Conservation (phyloP, 1,139 yeast genomes). For the Yamadazyma diddensiae region DNA sequence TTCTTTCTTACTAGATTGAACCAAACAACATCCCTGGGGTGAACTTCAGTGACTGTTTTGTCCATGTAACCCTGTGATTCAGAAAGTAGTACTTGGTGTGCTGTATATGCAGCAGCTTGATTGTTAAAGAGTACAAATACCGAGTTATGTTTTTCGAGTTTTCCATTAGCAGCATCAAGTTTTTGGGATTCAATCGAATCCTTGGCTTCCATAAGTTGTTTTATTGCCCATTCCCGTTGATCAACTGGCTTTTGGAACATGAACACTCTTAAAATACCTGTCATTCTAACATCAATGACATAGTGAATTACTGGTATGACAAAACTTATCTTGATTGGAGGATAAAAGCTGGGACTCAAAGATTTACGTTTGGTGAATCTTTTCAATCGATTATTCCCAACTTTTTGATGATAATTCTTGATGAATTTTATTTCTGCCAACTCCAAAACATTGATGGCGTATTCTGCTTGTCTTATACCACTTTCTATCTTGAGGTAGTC, state of each 20-base stretch:
- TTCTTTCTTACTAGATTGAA: slow-evolving; percentile 41
- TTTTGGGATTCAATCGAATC: slow-evolving; percentile 22
- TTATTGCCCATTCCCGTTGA: slow-evolving; percentile 28
- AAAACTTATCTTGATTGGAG: slow-evolving; percentile 23
- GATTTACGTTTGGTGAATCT: slow-evolving; percentile 3
- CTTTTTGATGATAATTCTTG: slow-evolving; percentile 13
- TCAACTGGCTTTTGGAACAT: slow-evolving; percentile 20
- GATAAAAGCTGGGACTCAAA: slow-evolving; percentile 24
- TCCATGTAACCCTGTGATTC: slow-evolving; percentile 41
- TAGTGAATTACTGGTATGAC: neutral
- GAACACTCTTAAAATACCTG: slow-evolving; percentile 19
- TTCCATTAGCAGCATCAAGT: slow-evolving; percentile 15
- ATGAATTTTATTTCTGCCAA: slow-evolving; percentile 20
- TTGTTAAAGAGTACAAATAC: slow-evolving; percentile 53
- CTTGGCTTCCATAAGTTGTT: slow-evolving; percentile 18
- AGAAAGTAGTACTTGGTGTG: slow-evolving; percentile 52
- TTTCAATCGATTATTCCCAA: slow-evolving; percentile 6
- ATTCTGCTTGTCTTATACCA: slow-evolving; percentile 28
- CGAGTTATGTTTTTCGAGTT: slow-evolving; percentile 30
- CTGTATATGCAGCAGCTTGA: slow-evolving; percentile 47
- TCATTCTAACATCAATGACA: neutral
- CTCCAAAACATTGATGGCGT: slow-evolving; percentile 42
- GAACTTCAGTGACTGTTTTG: slow-evolving; percentile 44
- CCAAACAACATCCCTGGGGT: slow-evolving; percentile 64
- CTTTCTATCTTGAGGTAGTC: slow-evolving; percentile 35